These are phyloP conservation scores for Cladochytrium replicatum DNA, from an alignment of 192 early-diverging fungal genomes.

Conservation along the genomic window DNA sequence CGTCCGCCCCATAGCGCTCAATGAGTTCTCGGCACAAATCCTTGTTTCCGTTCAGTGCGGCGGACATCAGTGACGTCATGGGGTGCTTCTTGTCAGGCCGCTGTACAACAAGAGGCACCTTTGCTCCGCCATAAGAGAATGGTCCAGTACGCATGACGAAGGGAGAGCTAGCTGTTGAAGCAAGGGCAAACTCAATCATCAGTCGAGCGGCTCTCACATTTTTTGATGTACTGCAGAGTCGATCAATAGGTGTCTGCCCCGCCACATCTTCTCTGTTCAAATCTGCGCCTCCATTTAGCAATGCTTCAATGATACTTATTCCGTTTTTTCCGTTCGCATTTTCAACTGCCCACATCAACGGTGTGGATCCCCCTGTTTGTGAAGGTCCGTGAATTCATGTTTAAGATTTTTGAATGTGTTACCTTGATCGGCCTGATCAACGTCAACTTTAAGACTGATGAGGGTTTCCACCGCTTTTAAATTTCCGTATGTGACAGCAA, in stretches of 20 bases:
- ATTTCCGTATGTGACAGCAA: conserved; percentile 29
- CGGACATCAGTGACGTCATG: conserved; percentile 38
- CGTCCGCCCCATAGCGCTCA: conserved; percentile 30
- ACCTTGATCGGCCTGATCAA: conserved; percentile 24
- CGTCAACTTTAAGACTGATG: conserved; percentile 6
- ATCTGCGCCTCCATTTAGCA: conserved; percentile 23
- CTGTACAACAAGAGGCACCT: conserved; percentile 11
- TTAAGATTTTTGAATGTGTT: too few relatives aligned
- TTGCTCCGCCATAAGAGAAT: too few relatives aligned
- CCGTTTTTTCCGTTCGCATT: conserved; percentile 28
- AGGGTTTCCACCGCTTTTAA: conserved; percentile 23
- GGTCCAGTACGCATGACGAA: too few relatives aligned
- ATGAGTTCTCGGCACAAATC: conserved; percentile 32
- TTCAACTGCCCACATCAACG: conserved; percentile 42
- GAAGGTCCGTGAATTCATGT: too few relatives aligned
- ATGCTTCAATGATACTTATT: conserved; percentile 19
- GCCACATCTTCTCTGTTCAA: conserved; percentile 24
- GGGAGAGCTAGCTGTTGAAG: too few relatives aligned
- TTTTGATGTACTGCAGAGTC: conserved; percentile 28
- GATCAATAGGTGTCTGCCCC: conserved; percentile 31
- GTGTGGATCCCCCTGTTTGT: conserved; percentile 38
- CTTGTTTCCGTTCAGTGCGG: conserved; percentile 38
- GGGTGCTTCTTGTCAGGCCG: conserved; percentile 28
- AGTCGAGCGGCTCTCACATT: conserved; percentile 18
- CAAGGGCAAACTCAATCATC: conserved; percentile 19